Evolutionary conservation across 2,329 filamentous ascomycete genomes (phyloP), one percentile per base, ranked within the genome.

Genomic region (Botrytis hyacinthi): DNA sequence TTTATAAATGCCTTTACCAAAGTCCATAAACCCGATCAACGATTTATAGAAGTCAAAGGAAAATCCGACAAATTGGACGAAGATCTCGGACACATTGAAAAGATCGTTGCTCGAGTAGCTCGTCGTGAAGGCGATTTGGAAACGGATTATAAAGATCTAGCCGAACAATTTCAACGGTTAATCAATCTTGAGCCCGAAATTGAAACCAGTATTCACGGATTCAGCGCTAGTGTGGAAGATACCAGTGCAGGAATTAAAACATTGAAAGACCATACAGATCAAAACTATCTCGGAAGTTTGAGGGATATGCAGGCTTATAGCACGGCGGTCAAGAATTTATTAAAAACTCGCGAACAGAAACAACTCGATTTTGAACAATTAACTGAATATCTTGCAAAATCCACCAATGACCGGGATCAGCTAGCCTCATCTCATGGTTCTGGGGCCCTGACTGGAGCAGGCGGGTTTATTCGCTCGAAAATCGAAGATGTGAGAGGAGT

Each of bases 1-100:
- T 97, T 98, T 81, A 92, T 99, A 82, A 98, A 98, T 81, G 95
- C 94, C 57, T 99, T 99, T 80, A 95, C 93, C 66, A 99, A 98
- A 83, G 92, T 97, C 1, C 93, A 98, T 85, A 97, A 97, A 82
- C 93, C 95, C 10, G 96, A 99, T 83, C 92, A 93, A 78, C 92
- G 96, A 46, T 99, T 99, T 82, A 91, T 97, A 77, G 95, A 98
- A 81, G 95, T 98, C 74, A 91, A 91, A 79, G 96, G 98, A 80
- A 93, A 93, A 82, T 93, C 93, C 54, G 93, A 97, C 83, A 98
- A 97, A 84, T 87, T 99, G 9, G 94, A 97, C 80, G 95, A 98
- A 79, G 96, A 99, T 81, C 87, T 99, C 29, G 90, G 88, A 26
- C 93, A 97, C 79, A 93, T 99, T 8, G 95, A 97, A 83, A 98